These are phyloP conservation scores for Podospora didyma DNA, from an alignment of 495 filamentous ascomycete genomes.

Conservation along the genomic window DNA sequence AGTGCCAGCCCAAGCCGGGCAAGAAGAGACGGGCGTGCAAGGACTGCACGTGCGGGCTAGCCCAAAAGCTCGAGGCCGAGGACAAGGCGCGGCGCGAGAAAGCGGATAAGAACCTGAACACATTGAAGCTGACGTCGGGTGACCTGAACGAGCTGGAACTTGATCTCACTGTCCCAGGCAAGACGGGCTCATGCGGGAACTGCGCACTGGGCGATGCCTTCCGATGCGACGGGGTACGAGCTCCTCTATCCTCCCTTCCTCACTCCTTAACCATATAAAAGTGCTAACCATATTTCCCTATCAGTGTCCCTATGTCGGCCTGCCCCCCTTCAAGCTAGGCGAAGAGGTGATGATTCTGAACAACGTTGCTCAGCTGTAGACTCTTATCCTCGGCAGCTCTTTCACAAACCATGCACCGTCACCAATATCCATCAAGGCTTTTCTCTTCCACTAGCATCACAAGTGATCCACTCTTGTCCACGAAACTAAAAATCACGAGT, in stretches of 20 bases:
- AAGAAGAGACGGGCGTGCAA: conserved; percentile 93
- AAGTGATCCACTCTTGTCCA: too few species aligned
- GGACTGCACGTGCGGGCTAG: conserved; percentile 93
- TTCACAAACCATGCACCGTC: too few species aligned
- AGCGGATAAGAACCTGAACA: conserved; percentile 45
- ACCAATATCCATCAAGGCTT: too few species aligned
- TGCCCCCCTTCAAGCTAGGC: conserved; percentile 93
- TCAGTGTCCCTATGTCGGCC: conserved; percentile 87
- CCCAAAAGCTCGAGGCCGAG: conserved; percentile 72
- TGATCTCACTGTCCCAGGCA: conserved; percentile 94
- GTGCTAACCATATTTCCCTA: conserved; percentile 30
- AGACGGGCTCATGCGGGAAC: conserved; percentile 88
- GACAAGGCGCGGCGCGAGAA: conserved; percentile 64
- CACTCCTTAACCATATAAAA: conserved; percentile 9
- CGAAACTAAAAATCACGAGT: too few species aligned
- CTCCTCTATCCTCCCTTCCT: background rate
- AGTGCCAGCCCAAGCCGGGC: conserved; percentile 77
- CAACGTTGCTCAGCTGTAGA: conserved; percentile 78
- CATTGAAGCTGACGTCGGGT: conserved; percentile 68
- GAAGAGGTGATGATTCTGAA: conserved; percentile 87
- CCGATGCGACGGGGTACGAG: conserved; percentile 47
- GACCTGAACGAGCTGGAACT: conserved; percentile 85
- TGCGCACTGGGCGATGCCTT: conserved; percentile 92
- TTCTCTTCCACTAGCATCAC: too few species aligned
- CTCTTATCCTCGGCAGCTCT: background rate